These are phyloP conservation scores for Solanum ossicruentum DNA, from an alignment of 257 asterid genomes.

Conservation along the genomic window DNA sequence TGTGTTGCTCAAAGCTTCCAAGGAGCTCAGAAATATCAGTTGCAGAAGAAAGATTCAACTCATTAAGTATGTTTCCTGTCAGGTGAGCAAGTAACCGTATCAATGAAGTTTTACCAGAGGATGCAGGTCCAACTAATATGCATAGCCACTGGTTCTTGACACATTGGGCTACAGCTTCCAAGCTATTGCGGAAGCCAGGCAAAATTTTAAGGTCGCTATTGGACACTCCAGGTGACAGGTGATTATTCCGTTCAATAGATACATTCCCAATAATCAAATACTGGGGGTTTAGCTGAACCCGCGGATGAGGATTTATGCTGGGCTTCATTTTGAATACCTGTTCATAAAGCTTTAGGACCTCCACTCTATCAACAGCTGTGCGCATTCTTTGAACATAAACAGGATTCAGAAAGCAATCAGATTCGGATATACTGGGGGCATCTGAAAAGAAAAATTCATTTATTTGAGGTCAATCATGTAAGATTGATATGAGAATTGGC, in stretches of 20 bases:
- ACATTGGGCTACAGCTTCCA: constrained; percentile 66
- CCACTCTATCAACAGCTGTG: constrained; percentile 55
- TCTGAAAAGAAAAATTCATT: constrained; percentile 25
- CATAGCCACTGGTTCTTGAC: constrained; percentile 87
- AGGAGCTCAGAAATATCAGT: constrained; percentile 92
- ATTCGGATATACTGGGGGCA: constrained; percentile 36
- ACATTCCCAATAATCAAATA: constrained; percentile 44
- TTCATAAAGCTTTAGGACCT: constrained; percentile 62
- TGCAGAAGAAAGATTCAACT: constrained; percentile 84
- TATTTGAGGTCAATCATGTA: constrained; percentile 2
- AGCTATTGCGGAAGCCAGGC: constrained; percentile 53
- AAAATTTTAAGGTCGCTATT: constrained; percentile 47
- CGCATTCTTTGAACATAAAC: constrained; percentile 96
- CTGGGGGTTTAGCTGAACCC: constrained; percentile 45
- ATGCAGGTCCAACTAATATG: constrained; percentile 82
- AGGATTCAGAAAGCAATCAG: constrained; percentile 67
- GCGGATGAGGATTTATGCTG: constrained; percentile 44
- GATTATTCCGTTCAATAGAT: constrained; percentile 42
- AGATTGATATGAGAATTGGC: not conserved
- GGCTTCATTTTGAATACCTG: constrained; percentile 60
- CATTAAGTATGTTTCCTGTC: constrained; percentile 78
- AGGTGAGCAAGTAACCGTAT: constrained; percentile 70
- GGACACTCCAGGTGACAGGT: constrained; percentile 32
- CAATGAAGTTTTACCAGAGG: constrained; percentile 87
- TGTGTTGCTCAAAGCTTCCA: constrained; percentile 95